phyloP scores from a whole-genome alignment of 2,329 filamentous ascomycete genomes.

The Fusarium sp. region DNA sequence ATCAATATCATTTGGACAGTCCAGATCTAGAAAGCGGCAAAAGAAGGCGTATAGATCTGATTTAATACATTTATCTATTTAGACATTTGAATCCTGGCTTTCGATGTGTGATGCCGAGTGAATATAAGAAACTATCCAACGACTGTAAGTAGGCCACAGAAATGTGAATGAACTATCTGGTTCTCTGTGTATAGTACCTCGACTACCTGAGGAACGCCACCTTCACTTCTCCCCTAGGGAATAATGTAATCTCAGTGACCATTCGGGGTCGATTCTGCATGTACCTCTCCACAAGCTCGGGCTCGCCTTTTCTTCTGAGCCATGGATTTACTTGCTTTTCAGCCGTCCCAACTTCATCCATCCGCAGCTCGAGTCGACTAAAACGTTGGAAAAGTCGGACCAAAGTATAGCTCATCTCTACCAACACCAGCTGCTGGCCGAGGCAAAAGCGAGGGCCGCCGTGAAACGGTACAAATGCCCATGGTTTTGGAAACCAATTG shows the following conservation, averaged over 20 bases:
- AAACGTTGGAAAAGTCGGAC: conserved; percentile 6
- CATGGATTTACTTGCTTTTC: neutral
- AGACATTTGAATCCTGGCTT: neutral
- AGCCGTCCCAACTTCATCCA: conserved; percentile 1
- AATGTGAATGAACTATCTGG: neutral
- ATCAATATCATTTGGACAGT: neutral
- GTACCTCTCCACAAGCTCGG: conserved; percentile 4
- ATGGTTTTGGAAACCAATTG: conserved; percentile 5
- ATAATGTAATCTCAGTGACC: conserved; percentile 7
- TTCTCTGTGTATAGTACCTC: neutral
- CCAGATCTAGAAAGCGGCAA: neutral
- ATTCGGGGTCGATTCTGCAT: conserved; percentile 5
- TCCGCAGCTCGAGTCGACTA: conserved; percentile 1
- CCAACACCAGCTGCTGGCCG: neutral
- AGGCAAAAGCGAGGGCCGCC: conserved; percentile 2
- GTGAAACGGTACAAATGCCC: conserved; percentile 2
- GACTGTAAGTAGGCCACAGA: neutral
- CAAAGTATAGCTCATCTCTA: conserved; percentile 5
- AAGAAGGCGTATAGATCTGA: neutral
- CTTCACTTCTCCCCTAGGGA: neutral
- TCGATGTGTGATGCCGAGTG: neutral
- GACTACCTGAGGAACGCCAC: neutral
- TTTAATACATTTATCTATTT: neutral
- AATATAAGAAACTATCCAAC: neutral
- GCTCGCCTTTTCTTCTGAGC: conserved; percentile 1